Base-by-base conservation (phyloP, 1,284 basidiomycete genomes). In the Sanghuangporus baumii region DNA sequence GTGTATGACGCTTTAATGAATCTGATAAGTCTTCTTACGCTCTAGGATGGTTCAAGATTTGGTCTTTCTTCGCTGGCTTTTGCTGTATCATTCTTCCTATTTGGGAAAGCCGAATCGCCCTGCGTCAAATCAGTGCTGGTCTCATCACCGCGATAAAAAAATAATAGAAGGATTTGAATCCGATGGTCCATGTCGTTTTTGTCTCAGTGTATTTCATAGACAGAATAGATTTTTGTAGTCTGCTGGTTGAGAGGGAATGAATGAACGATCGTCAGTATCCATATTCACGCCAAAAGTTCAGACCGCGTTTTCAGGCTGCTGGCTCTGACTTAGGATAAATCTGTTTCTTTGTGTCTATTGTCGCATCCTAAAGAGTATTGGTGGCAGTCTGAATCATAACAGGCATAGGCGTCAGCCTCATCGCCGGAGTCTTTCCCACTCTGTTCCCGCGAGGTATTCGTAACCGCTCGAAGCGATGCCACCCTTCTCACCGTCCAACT, bases 31-130 rank as follows among this genome's bases (percentile, higher is more conserved):
- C 43, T 11, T 51, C 18, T 26, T 51, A 14, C 31, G 11, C 7
- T 16, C 12, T 43, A 18, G 5, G 41, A 16, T 23, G 46, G 7
- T 56, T 14, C 43, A 78, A 80, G 57, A 76, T 80, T 43, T 81
- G 80, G 80, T 79, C 74, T 0, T 76, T 77, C 55, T 65, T 73
- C 60, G 79, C 77, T 46, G 80, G 79, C 1, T 67, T 74, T 11
- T 81, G 79, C 67, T 81, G 79, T 61, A 78, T 81, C 23, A 47
- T 82, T 31, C 69, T 81, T 1, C 80, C 81, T 0, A 60, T 82
- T 8, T 81, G 76, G 78, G 81, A 81, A 66, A 61, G 59, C 36
- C 55, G 64, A 38, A 40, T 40, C 20, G 57, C 59, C 1, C 56
- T 65, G 8, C 38, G n/a, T 11, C 46, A 51, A 9, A 57, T 65